Conservation (phyloP, 768 basidiomycete species). For the Leccinum rimulosum region DNA sequence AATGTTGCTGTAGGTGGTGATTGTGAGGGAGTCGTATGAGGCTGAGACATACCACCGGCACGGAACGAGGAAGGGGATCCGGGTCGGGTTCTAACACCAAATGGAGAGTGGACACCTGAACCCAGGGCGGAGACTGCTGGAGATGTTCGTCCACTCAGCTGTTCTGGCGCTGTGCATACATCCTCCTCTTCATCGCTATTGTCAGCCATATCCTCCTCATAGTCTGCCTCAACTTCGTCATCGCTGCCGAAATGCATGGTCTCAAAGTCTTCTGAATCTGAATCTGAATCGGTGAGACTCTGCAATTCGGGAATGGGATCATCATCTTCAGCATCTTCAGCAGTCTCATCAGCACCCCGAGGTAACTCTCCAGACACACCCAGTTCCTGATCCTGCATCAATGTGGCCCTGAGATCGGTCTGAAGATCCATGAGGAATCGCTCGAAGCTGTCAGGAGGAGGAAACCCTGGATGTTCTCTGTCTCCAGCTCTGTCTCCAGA, state of each 20-base stretch:
- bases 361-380: neutral
- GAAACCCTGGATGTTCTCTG: slow-evolving; percentile 22
- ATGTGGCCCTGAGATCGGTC: slow-evolving; percentile 61
- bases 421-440: slow-evolving; percentile 79
- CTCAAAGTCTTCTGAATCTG: slow-evolving; percentile 29
- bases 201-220: slow-evolving; percentile 29
- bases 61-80: slow-evolving; percentile 8
- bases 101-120: slow-evolving; percentile 8
- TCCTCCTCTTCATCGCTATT: slow-evolving; percentile 29
- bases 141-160: slow-evolving; percentile 24
- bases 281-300: slow-evolving; percentile 25
- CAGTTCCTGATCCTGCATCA: slow-evolving; percentile 41
- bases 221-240: slow-evolving; percentile 27
- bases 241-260: slow-evolving; percentile 15
- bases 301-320: slow-evolving; percentile 25
- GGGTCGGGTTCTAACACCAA: slow-evolving; percentile 4
- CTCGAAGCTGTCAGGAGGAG: slow-evolving; percentile 72
- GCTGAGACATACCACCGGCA: neutral
- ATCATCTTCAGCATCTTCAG: slow-evolving; percentile 18
- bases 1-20: slow-evolving; percentile 10
- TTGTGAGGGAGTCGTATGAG: slow-evolving; percentile 3
- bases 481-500: slow-evolving; percentile 10
- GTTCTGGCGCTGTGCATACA: slow-evolving; percentile 22
- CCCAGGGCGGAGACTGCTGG: slow-evolving; percentile 25
- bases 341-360: slow-evolving; percentile 10